Base-by-base conservation (phyloP, 495 filamentous ascomycete species). In the Tuber aestivum region DNA sequence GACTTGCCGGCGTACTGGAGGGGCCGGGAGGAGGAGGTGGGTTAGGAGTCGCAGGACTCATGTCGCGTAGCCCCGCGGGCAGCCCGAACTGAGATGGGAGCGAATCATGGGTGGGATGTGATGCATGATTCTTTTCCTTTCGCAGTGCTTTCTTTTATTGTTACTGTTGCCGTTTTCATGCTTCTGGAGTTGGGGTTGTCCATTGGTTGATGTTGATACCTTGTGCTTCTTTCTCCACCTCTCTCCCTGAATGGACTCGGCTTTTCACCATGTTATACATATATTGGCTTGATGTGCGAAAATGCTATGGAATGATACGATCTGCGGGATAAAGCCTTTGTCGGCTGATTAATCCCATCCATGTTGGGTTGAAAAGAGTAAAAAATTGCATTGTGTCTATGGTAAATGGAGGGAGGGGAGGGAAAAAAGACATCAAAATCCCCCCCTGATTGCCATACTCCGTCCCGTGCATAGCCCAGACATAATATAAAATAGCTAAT, bases 1-100 rank as follows among this genome's bases (percentile, higher is more conserved):
- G 73, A 97, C 94, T 68, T 97, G 94, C 86, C 89, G 92, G 23
- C 86, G 86, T 41, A 85, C 84, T 18, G 5, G 74, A 9, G 27
- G 56, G 56, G 0, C 32, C 12, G 12, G 56, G 50, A 61, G 50
- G 56, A 65, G 56, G n/a, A 32, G 56, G n/a, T 10, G n/a, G 56
- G 2, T 16, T 14, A 32, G 56, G n/a, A 32, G 2, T 14, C n/a
- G 18, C 14, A 65, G 56, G 56, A 32, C 27, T 65, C n/a, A 65
- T 65, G 27, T 65, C 18, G 56, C 56, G 9, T 56, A 56, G 48
- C 27, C 48, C 10, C 9, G n/a, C n/a, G n/a, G n/a, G n/a, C n/a
- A n/a, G n/a, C n/a, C n/a, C n/a, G n/a, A n/a, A n/a, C n/a, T n/a
- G n/a, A n/a, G n/a, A n/a, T n/a, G n/a, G n/a, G n/a, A n/a, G n/a